Evolutionary conservation across 2,329 filamentous ascomycete species (phyloP).

Genomic region (Rutstroemia sp.): DNA sequence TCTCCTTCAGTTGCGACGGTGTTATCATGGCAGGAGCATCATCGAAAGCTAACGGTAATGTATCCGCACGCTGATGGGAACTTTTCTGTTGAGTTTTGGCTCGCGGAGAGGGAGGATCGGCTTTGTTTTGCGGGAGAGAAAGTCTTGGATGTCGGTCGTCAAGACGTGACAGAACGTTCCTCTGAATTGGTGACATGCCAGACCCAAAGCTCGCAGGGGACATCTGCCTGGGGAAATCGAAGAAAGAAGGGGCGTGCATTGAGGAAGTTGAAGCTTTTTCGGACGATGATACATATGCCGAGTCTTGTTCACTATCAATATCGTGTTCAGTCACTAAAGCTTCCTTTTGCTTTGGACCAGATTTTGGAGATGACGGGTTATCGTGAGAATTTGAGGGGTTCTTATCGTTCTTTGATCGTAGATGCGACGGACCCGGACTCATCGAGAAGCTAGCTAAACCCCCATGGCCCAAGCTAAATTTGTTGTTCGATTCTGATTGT

Average conservation of each 20-base stretch:
- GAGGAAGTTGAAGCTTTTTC: constrained; percentile 32
- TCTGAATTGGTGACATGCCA: constrained; percentile 19
- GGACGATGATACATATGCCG: constrained; percentile 43
- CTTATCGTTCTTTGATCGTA: constrained; percentile 19
- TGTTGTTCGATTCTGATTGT: constrained; percentile 59
- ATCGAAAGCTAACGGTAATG: constrained; percentile 44
- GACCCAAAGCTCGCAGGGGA: constrained; percentile 38
- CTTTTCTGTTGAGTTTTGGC: constrained; percentile 20
- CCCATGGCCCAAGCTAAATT: constrained; percentile 39
- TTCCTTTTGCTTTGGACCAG: constrained; percentile 13
- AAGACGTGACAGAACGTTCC: constrained; percentile 25
- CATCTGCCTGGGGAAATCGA: constrained; percentile 39
- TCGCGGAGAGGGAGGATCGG: constrained; percentile 34
- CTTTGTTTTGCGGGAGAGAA: constrained; percentile 43
- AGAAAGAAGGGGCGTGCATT: constrained; percentile 26
- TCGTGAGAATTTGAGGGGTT: constrained; percentile 18
- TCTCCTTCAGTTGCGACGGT: constrained; percentile 44
- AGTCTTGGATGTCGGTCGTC: constrained; percentile 48
- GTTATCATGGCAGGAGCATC: constrained; percentile 45
- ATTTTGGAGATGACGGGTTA: constrained; percentile 19
- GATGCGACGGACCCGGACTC: constrained; percentile 17
- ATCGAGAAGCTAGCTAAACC: constrained; percentile 40
- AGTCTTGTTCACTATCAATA: constrained; percentile 39
- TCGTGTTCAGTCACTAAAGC: constrained; percentile 32
- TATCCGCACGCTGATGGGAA: constrained; percentile 38